These are phyloP conservation scores for Bisporella sp. DNA, from an alignment of 2,329 filamentous ascomycete genomes.

Conservation along the genomic window DNA sequence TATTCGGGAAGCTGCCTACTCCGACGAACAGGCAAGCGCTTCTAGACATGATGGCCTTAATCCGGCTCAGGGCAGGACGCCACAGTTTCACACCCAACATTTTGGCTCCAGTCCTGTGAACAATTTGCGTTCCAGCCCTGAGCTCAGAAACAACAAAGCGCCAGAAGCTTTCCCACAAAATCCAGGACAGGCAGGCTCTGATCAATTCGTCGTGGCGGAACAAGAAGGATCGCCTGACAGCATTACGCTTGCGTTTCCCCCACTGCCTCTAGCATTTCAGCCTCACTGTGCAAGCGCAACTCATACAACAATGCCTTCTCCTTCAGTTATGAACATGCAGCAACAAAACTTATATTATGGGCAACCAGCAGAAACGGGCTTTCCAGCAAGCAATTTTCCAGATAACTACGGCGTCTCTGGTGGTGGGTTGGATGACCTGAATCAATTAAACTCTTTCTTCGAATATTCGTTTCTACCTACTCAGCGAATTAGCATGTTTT, in stretches of 20 bases:
- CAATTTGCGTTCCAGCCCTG: no score
- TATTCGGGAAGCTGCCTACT: conserved; percentile 29
- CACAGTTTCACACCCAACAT: background rate
- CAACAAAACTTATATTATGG: background rate
- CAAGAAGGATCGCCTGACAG: conserved; percentile 21
- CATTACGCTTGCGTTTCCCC: conserved; percentile 29
- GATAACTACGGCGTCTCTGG: background rate
- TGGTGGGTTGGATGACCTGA: conserved; percentile 12
- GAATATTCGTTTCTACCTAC: conserved; percentile 20
- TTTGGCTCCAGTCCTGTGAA: background rate
- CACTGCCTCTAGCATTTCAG: conserved; percentile 27
- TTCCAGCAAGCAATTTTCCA: background rate
- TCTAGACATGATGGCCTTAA: no score
- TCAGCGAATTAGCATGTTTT: conserved; percentile 22
- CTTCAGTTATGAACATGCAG: background rate
- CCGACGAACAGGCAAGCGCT: conserved; percentile 15
- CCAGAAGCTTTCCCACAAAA: no score
- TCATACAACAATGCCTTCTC: conserved; percentile 8
- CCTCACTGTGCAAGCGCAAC: conserved; percentile 8
- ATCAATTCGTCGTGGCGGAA: background rate
- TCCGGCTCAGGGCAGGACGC: background rate
- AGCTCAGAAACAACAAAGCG: no score
- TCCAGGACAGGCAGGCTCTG: no score
- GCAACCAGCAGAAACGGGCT: background rate
- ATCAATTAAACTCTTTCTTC: conserved; percentile 13